Conservation (phyloP, 176 grass and related monocot species). For the Poa pratensis region DNA sequence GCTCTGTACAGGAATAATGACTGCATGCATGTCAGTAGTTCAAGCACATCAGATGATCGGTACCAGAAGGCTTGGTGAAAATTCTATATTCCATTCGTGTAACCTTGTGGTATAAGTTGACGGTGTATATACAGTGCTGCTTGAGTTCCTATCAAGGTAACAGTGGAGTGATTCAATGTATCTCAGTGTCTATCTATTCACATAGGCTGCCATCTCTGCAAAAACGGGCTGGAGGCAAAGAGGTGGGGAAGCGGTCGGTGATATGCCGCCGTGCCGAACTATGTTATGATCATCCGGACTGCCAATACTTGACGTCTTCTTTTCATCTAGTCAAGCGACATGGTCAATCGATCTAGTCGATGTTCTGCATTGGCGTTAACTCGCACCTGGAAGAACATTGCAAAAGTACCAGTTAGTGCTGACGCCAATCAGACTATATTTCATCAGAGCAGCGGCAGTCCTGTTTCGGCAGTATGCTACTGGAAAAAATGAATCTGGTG, state of each 20-base stretch:
- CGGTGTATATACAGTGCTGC: conserved; percentile 29
- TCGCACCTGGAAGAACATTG: conserved; percentile 40
- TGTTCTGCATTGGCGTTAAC: conserved; percentile 18
- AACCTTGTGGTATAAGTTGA: conserved; percentile 3
- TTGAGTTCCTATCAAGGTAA: conserved; percentile 32
- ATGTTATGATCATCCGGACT: background rate
- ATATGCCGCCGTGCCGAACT: background rate
- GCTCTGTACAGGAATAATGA: background rate
- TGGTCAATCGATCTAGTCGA: conserved; percentile 4
- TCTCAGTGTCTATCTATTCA: conserved; percentile 24
- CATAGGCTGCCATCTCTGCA: conserved; percentile 32
- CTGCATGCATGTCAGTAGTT: background rate
- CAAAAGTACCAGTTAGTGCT: conserved; percentile 27
- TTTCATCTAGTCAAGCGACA: conserved; percentile 23
- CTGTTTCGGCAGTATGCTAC: conserved; percentile 6
- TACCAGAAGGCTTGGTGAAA: background rate
- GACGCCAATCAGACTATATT: background rate
- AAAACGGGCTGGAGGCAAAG: conserved; percentile 3
- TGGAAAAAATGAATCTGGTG: background rate
- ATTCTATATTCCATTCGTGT: conserved; percentile 6
- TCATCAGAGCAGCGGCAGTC: background rate
- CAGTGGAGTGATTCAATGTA: background rate
- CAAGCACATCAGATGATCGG: background rate
- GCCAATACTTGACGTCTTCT: conserved; percentile 17
- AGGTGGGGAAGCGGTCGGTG: conserved; percentile 15